Conservation (phyloP, 164 flowering plant genomes). For the Aristolochia fimbriata region DNA sequence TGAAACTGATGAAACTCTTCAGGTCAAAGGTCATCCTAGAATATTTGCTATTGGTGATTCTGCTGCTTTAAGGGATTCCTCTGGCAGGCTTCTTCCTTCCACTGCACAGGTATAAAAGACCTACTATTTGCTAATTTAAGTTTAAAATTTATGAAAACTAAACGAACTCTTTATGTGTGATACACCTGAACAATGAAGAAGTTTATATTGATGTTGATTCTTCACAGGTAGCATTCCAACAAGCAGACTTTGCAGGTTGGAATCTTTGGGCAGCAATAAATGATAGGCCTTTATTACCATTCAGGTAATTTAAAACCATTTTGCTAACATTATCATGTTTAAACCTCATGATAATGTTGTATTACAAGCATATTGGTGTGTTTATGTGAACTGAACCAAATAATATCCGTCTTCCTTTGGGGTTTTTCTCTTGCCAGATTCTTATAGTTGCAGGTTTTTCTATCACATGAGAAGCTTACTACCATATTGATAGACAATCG, state of each 20-base stretch:
- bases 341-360: not conserved
- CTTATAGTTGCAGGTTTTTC: not conserved
- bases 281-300: slow-evolving; percentile 78
- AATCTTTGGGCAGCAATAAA: slow-evolving; percentile 99
- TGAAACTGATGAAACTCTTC: slow-evolving; percentile 94
- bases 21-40: slow-evolving; percentile 90
- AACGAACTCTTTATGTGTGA: not conserved
- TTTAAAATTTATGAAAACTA: not conserved
- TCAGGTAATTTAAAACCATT: slow-evolving; percentile 38
- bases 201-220: not conserved
- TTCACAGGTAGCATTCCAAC: slow-evolving; percentile 91
- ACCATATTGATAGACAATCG: not conserved
- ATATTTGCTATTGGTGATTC: slow-evolving; percentile 96
- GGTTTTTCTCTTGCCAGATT: not conserved
- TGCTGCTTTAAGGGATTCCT: slow-evolving; percentile 68
- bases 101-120: slow-evolving; percentile 70
- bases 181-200: too few relatives aligned
- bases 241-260: slow-evolving; percentile 99
- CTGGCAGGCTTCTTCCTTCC: slow-evolving; percentile 78
- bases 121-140: not conserved
- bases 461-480: not conserved
- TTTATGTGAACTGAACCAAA: too few relatives aligned
- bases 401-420: not conserved
- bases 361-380: not conserved
- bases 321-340: not conserved